Evolutionary conservation across 768 basidiomycete genomes (phyloP), one percentile per base, ranked within the genome.

Genomic region (Amanita pallidorosea): DNA sequence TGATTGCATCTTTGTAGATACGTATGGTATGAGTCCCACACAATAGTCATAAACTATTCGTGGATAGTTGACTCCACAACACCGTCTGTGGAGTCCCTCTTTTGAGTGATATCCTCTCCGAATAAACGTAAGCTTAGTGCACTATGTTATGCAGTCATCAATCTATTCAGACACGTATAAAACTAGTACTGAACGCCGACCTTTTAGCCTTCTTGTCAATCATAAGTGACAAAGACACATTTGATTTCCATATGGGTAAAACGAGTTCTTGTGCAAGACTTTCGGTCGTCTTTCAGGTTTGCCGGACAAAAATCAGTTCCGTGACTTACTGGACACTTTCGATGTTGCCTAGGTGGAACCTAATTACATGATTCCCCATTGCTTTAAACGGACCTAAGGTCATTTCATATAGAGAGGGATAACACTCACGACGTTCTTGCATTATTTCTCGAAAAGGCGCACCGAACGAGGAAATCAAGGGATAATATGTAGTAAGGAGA

Each of bases 221-320:
- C 91, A 98, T 92, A 52, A 98, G 72, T 0, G 85, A 81, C 47
- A 95, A 63, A 0, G 92, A 95, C 11, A 82, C 80, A 53, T 84
- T 85, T 2, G 91, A 92, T 67, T 89, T 93, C 96, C 95, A 98
- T 47, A 98, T 76, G 0, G 96, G 95, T n/a, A 97, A 68, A n/a
- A 85, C 65, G 22, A 98, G 72, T 47, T 91, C 83, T 56, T 88
- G 81, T n/a, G 76, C 70, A 33, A 91, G 70, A 5, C 86, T 92
- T 47, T 5, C 50, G 31, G 43, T 20, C 48, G 45, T n/a, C 20
- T 55, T 48, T 58, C 9, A 45, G 29, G 12, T 31, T 8, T 11
- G 18, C 15, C 11, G 15, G 7, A 31, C 15, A n/a, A 18, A 8
- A 15, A 7, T 17, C 13, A 18, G 12, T 37, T 27, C 23, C 2